Conservation (phyloP, 805 yeast genomes). For the Yarrowia porcina region DNA sequence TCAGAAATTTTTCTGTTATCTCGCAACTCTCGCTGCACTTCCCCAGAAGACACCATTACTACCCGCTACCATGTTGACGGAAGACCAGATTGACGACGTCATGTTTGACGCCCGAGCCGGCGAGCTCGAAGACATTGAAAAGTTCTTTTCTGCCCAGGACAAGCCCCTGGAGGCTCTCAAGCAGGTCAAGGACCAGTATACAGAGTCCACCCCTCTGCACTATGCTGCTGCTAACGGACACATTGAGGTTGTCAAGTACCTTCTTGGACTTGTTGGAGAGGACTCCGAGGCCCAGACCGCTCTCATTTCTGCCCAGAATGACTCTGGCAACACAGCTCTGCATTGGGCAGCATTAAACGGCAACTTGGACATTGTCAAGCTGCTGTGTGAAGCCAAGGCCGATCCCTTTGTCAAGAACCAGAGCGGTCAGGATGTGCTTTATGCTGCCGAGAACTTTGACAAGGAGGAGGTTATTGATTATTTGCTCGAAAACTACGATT, state of each 20-base stretch:
- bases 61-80: not conserved
- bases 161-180: slow-evolving; percentile 36
- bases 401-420: slow-evolving; percentile 77
- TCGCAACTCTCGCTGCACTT: slow-evolving; percentile 17
- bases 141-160: slow-evolving; percentile 51
- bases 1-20: slow-evolving; percentile 19
- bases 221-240: slow-evolving; percentile 98
- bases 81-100: slow-evolving; percentile 77
- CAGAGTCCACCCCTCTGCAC: slow-evolving; percentile 77
- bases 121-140: slow-evolving; percentile 71
- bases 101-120: slow-evolving; percentile 85
- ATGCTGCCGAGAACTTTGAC: slow-evolving; percentile 80
- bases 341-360: slow-evolving; percentile 97
- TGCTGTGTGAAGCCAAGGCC: slow-evolving; percentile 71
- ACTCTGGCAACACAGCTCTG: slow-evolving; percentile 86
- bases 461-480: slow-evolving; percentile 75
- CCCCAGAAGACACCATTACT: not conserved
- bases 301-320: slow-evolving; percentile 56
- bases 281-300: slow-evolving; percentile 36
- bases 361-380: slow-evolving; percentile 64
- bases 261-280: slow-evolving; percentile 41
- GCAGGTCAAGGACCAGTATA: slow-evolving; percentile 61
- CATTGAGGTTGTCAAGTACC: slow-evolving; percentile 57
- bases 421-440: slow-evolving; percentile 78
- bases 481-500: slow-evolving; percentile 67